Evolutionary conservation across 2,329 filamentous ascomycete genomes (phyloP).

Genomic region (Talaromyces sp.): DNA sequence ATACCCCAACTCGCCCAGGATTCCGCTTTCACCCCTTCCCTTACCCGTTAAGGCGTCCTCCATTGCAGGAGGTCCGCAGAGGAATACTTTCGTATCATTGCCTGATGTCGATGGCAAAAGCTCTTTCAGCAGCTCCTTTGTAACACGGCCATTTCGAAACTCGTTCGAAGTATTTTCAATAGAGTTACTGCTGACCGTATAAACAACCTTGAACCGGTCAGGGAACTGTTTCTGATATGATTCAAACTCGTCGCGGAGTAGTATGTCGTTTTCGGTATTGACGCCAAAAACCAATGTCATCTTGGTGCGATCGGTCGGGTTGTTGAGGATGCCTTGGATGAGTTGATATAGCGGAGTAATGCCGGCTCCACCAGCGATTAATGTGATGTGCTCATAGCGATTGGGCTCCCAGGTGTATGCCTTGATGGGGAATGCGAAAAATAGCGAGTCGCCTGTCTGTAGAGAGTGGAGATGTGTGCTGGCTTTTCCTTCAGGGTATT

Average conservation of each 20-base stretch:
- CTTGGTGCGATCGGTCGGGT: conserved; percentile 58
- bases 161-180: conserved; percentile 33
- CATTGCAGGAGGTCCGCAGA: conserved; percentile 67
- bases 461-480: conserved; percentile 64
- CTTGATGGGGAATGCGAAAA: conserved; percentile 53
- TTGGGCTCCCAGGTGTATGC: conserved; percentile 53
- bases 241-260: conserved; percentile 55
- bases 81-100: conserved; percentile 53
- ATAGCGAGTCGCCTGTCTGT: conserved; percentile 56
- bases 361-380: conserved; percentile 68
- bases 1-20: conserved; percentile 57
- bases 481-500: conserved; percentile 62
- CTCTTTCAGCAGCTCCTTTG: conserved; percentile 52
- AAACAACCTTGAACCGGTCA: conserved; percentile 54
- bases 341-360: conserved; percentile 69
- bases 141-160: conserved; percentile 55
- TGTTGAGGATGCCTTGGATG: conserved; percentile 56
- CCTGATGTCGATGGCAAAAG: conserved; percentile 37
- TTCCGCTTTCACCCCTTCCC: conserved; percentile 34
- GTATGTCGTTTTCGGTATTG: conserved; percentile 60
- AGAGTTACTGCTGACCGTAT: conserved; percentile 47
- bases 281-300: conserved; percentile 64
- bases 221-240: conserved; percentile 48
- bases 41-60: conserved; percentile 43
- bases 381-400: conserved; percentile 50